Evolutionary conservation across 768 basidiomycete species (phyloP), one percentile per base, ranked within the genome.

Genomic region (Xanthoconium purpureum): DNA sequence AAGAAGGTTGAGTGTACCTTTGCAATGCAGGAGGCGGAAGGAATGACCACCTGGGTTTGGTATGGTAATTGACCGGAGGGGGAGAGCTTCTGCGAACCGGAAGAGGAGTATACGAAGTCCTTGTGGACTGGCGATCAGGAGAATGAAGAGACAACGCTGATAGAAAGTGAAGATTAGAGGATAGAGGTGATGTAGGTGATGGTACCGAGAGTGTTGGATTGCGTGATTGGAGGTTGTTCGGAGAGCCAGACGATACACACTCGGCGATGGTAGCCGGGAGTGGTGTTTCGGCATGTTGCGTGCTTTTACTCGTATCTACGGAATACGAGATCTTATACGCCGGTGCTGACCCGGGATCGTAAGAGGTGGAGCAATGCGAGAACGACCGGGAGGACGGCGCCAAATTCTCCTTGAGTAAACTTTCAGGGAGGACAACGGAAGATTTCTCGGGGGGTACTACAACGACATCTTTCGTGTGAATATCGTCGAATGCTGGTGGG

Each of bases 401-500:
- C 20, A 28, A 42, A 10, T 33, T n/a, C 36, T 45, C 47, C n/a
- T 42, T 44, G 11, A 45, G 8, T 17, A 30, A 24, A 17, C 13
- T 14, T 29, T 58, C 47, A 8, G n/a, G 8, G 6, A 10, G 36
- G 2, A 30, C 33, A 17, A 39, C n/a, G 4, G 14, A 33, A 30
- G 32, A 52, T 40, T 30, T 48, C 39, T 46, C 40, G 13, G 29
- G 0, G 5, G n/a, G 18, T 36, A 18, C 30, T 36, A 39, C 38
- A 20, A 52, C 11, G 18, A 12, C 29, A 44, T 39, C 35, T 17
- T 39, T 37, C 12, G 24, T 10, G 0, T 58, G 44, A 28, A 64
- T 35, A 39, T 66, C 67, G 20, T 60, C 58, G 29, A 71, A 68
- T 6, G 64, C 57, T 32, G 69, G 62, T 18, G 69, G 67, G 30